A percentile compares a stretch with the other conserved stretches of the same genome.
phyloP scores from a whole-genome alignment of 78 protist species.

The Salpingoeca rosetta region DNA sequence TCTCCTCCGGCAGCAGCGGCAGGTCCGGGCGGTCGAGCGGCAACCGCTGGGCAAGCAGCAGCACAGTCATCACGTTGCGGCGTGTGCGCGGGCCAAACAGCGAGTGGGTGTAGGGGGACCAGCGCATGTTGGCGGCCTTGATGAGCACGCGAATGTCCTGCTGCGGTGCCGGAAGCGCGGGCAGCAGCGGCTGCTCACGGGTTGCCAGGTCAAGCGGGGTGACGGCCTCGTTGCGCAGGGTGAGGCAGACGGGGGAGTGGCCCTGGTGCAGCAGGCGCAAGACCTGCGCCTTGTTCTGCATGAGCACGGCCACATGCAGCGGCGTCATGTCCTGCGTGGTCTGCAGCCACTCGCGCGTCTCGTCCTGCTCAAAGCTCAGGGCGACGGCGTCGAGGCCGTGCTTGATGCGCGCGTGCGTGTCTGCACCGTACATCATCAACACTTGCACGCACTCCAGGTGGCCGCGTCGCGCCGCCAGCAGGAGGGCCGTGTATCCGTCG shows the following conservation, averaged over 20 bases:
- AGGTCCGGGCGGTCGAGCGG: background rate
- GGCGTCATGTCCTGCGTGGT: background rate
- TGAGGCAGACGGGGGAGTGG: background rate
- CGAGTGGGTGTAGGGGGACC: background rate
- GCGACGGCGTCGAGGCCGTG: background rate
- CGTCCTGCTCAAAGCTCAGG: background rate
- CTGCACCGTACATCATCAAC: background rate
- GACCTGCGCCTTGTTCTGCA: background rate
- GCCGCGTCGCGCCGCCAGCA: background rate
- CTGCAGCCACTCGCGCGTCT: background rate
- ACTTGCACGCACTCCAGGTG: background rate
- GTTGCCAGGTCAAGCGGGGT: background rate
- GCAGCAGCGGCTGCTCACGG: background rate
- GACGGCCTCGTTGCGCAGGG: background rate
- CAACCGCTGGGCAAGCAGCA: background rate
- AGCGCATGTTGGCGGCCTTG: background rate
- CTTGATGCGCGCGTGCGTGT: background rate
- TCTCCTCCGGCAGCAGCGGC: background rate
- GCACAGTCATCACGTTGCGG: background rate
- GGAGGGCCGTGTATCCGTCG: background rate
- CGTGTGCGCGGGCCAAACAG: background rate
- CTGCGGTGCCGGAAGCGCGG: background rate
- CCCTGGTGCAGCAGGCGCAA: background rate
- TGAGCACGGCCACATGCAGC: background rate
- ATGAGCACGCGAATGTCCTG: background rate